Conservation (phyloP, 2,329 filamentous ascomycete species). For the Orbilia oligospora region DNA sequence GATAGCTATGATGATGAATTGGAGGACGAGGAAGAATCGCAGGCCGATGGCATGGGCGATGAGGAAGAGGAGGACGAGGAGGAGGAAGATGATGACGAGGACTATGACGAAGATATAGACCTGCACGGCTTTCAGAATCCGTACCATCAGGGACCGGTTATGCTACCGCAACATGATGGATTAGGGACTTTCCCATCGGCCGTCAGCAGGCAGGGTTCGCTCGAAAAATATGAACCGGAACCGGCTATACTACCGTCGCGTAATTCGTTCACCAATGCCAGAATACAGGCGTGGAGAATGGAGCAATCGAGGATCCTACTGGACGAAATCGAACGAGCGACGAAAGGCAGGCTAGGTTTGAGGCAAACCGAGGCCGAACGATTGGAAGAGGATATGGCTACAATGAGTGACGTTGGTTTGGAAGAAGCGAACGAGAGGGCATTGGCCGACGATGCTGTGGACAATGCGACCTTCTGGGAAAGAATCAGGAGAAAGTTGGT, state of each 20-base stretch:
- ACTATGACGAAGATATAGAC: constrained; percentile 78
- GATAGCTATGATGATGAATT: constrained; percentile 69
- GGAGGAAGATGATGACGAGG: constrained; percentile 73
- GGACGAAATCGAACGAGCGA: constrained; percentile 91
- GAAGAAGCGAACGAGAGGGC: constrained; percentile 70
- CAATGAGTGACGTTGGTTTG: constrained; percentile 62
- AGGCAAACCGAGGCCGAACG: constrained; percentile 63
- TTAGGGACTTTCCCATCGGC: constrained; percentile 81
- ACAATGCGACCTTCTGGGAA: constrained; percentile 78
- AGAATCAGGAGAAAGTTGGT: constrained; percentile 88
- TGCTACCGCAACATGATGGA: constrained; percentile 93
- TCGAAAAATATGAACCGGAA: constrained; percentile 73
- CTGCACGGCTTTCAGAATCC: constrained; percentile 68
- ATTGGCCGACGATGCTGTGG: constrained; percentile 67
- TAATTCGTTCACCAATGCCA: constrained; percentile 72
- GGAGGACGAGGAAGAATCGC: constrained; percentile 67
- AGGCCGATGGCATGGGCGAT: constrained; percentile 69
- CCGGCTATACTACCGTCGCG: constrained; percentile 70
- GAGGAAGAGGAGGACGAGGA: constrained; percentile 81
- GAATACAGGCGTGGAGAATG: constrained; percentile 92
- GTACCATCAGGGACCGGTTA: constrained; percentile 72
- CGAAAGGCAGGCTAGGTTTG: constrained; percentile 72
- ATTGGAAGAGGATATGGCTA: constrained; percentile 65
- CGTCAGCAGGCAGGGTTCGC: constrained; percentile 71
- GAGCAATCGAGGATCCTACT: constrained; percentile 89